A percentile compares a stretch with the other conserved stretches of the same genome.
Conservation (phyloP, 164 flowering plant genomes). For the Tetracentron sinense region DNA sequence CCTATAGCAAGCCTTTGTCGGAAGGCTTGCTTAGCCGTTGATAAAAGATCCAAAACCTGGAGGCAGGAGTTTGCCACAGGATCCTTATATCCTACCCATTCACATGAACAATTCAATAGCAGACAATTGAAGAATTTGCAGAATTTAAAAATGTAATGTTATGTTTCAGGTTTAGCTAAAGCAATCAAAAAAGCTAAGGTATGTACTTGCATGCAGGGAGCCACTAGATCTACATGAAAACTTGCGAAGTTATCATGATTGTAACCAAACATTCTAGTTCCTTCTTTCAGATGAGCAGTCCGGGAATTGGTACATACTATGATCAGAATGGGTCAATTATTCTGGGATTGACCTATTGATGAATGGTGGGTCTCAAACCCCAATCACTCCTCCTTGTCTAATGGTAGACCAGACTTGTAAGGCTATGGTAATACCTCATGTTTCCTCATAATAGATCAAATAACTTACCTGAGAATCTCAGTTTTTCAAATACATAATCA, state of each 20-base stretch:
- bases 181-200: not conserved
- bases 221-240: not conserved
- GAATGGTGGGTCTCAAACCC: not conserved
- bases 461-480: slow-evolving; percentile 71
- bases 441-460: not conserved
- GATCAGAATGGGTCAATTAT: not conserved
- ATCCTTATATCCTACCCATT: slow-evolving; percentile 60
- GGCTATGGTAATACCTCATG: too few species aligned
- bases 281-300: not conserved
- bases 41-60: slow-evolving; percentile 64
- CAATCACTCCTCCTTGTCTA: too few species aligned
- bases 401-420: too few species aligned
- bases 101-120: not conserved
- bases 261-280: too few species aligned
- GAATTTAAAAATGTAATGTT: too few species aligned
- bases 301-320: too few species aligned
- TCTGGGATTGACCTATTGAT: not conserved
- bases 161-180: not conserved
- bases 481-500: slow-evolving; percentile 83
- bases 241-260: not conserved
- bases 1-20: slow-evolving; percentile 74
- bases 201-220: too few species aligned
- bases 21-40: slow-evolving; percentile 62
- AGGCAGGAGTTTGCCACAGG: slow-evolving; percentile 60
- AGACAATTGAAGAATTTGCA: not conserved